Conservation (phyloP, 192 early-diverging fungal species). For the Phycomyces blakesleeanus region DNA sequence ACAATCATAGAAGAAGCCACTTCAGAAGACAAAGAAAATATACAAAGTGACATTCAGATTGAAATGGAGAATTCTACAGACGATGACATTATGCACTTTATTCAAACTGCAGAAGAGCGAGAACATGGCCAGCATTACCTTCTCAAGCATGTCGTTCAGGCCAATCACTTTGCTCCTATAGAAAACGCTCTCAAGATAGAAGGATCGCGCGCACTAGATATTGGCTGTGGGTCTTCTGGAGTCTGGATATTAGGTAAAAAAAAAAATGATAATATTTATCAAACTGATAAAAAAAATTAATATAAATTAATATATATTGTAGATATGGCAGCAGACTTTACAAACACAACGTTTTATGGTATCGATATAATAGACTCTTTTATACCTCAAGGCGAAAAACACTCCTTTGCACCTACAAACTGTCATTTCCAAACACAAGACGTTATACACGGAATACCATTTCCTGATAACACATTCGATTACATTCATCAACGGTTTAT, state of each 20-base stretch:
- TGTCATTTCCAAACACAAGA: conserved; percentile 1
- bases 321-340: conserved; percentile 27
- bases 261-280: neutral
- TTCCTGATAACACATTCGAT: conserved; percentile 8
- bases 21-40: too few species aligned
- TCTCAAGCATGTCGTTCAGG: conserved; percentile 25
- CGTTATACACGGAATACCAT: neutral
- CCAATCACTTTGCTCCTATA: conserved; percentile 16
- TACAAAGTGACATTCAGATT: too few species aligned
- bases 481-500: conserved; percentile 22
- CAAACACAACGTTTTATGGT: conserved; percentile 10
- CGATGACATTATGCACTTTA: too few species aligned
- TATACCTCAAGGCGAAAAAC: neutral
- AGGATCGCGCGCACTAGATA: conserved; percentile 6
- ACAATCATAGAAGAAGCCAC: neutral
- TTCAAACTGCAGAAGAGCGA: neutral
- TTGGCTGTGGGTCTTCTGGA: conserved; percentile 16
- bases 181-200: neutral
- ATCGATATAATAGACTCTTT: conserved; percentile 8
- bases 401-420: neutral
- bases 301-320: neutral
- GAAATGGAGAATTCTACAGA: too few species aligned
- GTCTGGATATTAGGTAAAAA: conserved; percentile 21
- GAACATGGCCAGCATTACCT: conserved; percentile 22
- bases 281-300: neutral